Evolutionary conservation across 2,329 filamentous ascomycete species (phyloP).

Genomic region (Arthrobotrys pseudoclavata): DNA sequence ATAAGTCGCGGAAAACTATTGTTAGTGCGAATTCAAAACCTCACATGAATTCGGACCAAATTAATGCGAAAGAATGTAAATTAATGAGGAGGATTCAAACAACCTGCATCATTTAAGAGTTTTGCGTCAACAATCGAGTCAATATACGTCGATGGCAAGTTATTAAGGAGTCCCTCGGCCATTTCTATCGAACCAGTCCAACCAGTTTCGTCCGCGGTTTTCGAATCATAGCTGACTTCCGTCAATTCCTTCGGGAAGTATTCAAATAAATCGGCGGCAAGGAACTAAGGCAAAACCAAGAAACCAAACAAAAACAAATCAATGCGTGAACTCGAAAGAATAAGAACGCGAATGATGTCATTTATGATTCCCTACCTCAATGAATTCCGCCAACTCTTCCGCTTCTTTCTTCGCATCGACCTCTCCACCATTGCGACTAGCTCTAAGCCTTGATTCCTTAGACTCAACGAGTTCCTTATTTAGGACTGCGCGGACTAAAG

Average conservation of each 20-base stretch:
- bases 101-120: constrained; percentile 54
- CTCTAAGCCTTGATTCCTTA: constrained; percentile 52
- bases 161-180: constrained; percentile 50
- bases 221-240: constrained; percentile 51
- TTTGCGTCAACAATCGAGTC: constrained; percentile 58
- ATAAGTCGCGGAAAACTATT: constrained; percentile 1
- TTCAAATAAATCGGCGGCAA: constrained; percentile 58
- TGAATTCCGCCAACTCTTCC: constrained; percentile 52
- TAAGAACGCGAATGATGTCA: constrained; percentile 1
- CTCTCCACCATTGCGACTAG: constrained; percentile 50
- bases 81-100: constrained; percentile 24
- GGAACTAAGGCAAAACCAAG: constrained; percentile 39
- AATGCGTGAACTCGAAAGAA: constrained; percentile 27
- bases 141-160: constrained; percentile 53
- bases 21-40: constrained; percentile 22
- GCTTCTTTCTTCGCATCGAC: constrained; percentile 53
- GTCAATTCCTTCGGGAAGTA: constrained; percentile 55
- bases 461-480: constrained; percentile 58
- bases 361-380: constrained; percentile 40
- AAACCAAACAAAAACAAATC: constrained; percentile 30
- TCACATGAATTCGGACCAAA: not conserved
- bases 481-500: constrained; percentile 55
- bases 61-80: not conserved
- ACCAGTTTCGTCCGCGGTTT: constrained; percentile 52
- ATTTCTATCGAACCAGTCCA: constrained; percentile 45